Conservation (phyloP, 208 protist genomes). For the Leishmania aethiopica region DNA sequence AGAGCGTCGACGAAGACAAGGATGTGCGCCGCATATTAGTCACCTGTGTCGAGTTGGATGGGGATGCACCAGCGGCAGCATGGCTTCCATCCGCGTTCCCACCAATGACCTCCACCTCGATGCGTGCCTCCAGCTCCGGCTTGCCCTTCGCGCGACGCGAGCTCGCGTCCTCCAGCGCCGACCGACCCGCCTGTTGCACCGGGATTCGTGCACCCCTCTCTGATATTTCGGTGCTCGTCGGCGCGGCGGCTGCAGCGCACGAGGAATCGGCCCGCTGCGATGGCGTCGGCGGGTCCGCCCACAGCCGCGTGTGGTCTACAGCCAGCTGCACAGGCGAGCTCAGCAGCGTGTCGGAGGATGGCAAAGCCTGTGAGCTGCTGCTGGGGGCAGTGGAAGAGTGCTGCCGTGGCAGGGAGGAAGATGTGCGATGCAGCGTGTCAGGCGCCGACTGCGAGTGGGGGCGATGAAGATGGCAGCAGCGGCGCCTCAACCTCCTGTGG, state of each 20-base stretch:
- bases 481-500: background rate
- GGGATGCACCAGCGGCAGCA: background rate
- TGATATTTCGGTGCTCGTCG: background rate
- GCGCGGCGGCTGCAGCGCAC: background rate
- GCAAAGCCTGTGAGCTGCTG: background rate
- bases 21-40: background rate
- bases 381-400: background rate
- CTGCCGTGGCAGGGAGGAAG: background rate
- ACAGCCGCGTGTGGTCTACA: conserved; percentile 14
- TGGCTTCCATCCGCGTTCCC: background rate
- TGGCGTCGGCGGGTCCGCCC: conserved; percentile 6
- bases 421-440: background rate
- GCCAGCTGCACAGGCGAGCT: conserved; percentile 5
- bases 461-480: background rate
- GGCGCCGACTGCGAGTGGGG: background rate
- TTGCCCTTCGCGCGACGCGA: background rate
- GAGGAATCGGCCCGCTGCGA: background rate
- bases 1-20: background rate
- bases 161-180: background rate
- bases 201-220: background rate
- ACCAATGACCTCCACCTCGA: background rate
- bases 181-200: background rate
- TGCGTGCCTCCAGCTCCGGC: background rate
- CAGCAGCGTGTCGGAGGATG: conserved; percentile 1
- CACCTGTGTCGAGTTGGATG: background rate